Evolutionary conservation across 1,284 basidiomycete genomes (phyloP).

Genomic region (Sphagnurus paluster): DNA sequence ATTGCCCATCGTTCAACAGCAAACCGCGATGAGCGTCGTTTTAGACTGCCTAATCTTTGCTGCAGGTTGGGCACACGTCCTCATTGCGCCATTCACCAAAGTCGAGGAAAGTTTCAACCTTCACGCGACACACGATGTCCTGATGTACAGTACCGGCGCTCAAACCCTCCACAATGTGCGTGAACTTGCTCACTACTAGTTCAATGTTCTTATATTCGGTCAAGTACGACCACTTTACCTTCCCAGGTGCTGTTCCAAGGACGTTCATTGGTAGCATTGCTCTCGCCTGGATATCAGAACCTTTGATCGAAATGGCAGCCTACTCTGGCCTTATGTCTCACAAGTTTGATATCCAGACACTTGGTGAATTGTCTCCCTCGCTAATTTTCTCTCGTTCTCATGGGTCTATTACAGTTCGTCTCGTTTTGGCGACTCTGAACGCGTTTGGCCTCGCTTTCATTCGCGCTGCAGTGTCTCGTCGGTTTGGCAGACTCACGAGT

Average conservation of each 20-base stretch:
- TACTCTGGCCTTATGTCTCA: slow-evolving; percentile 43
- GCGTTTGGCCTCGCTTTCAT: slow-evolving; percentile 66
- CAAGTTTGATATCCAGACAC: slow-evolving; percentile 64
- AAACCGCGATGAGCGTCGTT: slow-evolving; percentile 15
- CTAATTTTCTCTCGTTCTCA: not conserved
- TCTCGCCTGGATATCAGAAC: slow-evolving; percentile 54
- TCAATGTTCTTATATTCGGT: slow-evolving; percentile 6
- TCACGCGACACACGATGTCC: slow-evolving; percentile 88
- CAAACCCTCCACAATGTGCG: slow-evolving; percentile 51
- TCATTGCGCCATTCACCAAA: slow-evolving; percentile 88
- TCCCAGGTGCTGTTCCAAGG: slow-evolving; percentile 89
- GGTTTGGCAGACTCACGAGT: slow-evolving; percentile 63
- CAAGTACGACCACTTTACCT: slow-evolving; percentile 89
- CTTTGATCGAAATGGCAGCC: slow-evolving; percentile 43
- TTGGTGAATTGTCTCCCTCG: slow-evolving; percentile 42
- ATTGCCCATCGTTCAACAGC: not conserved
- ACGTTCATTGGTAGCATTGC: slow-evolving; percentile 79
- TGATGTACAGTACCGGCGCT: slow-evolving; percentile 68
- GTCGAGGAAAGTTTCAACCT: slow-evolving; percentile 98
- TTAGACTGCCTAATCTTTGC: slow-evolving; percentile 60
- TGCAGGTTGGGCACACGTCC: slow-evolving; percentile 65
- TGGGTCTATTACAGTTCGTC: slow-evolving; percentile 53
- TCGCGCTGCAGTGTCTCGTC: slow-evolving; percentile 57
- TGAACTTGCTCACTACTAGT: slow-evolving; percentile 12
- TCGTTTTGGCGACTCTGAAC: slow-evolving; percentile 73